Conservation (phyloP, 2,329 filamentous ascomycete genomes). For the Fonsecaea erecta region DNA sequence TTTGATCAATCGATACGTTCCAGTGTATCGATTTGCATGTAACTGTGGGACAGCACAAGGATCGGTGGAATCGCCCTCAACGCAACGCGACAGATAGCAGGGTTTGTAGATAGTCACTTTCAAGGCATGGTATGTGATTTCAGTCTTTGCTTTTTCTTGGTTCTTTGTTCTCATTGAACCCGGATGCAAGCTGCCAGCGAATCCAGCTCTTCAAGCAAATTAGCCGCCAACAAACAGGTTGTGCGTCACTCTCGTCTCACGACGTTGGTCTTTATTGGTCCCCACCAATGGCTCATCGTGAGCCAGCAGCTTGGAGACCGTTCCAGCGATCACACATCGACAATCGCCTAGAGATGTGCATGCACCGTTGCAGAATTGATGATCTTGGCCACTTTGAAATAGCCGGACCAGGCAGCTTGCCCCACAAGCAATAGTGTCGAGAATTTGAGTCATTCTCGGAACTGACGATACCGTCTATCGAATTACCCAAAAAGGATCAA, state of each 20-base stretch:
- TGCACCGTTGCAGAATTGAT: background rate
- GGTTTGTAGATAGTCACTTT: background rate
- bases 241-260: background rate
- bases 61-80: background rate
- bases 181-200: background rate
- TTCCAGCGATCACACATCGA: background rate
- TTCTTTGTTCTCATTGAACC: background rate
- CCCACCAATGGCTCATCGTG: background rate
- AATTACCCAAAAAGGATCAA: too few relatives aligned
- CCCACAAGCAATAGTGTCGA: too few relatives aligned
- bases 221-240: background rate
- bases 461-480: too few relatives aligned
- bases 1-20: background rate
- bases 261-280: background rate
- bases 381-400: background rate
- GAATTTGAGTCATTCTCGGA: too few relatives aligned
- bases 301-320: background rate
- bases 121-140: background rate
- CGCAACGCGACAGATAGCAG: background rate
- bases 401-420: background rate
- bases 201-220: background rate
- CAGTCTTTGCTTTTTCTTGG: background rate
- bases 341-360: background rate
- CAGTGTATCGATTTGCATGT: background rate
- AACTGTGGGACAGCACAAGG: background rate